Conservation (phyloP, 345 rosid genomes). For the Pseudoturritis turrita region DNA sequence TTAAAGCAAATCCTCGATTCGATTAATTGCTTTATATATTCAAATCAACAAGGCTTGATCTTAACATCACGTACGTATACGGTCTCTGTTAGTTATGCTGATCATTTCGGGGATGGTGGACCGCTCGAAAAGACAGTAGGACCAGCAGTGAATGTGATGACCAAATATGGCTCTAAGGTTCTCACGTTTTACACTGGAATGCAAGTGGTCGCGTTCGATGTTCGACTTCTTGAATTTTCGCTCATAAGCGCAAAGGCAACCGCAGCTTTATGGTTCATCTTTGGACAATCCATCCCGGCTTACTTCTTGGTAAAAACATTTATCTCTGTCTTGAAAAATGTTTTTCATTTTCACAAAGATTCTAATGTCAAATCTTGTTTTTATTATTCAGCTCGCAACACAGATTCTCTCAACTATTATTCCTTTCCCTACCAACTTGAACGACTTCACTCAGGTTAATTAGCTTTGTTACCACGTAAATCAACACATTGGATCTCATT, state of each 20-base stretch:
- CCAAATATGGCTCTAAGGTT: conserved; percentile 25
- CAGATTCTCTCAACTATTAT: conserved; percentile 24
- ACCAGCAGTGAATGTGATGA: conserved; percentile 23
- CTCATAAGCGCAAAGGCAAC: conserved; percentile 27
- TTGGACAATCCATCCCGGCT: conserved; percentile 30
- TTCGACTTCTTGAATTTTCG: conserved; percentile 20
- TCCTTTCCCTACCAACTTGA: conserved; percentile 29
- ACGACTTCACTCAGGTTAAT: conserved; percentile 33
- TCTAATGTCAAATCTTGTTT: neutral
- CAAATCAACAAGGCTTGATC: neutral
- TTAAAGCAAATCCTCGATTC: neutral
- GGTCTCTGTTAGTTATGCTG: conserved; percentile 16
- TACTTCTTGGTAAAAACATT: conserved; percentile 29
- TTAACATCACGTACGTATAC: too few relatives aligned
- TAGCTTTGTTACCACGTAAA: neutral
- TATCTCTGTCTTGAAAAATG: neutral
- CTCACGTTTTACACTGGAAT: conserved; percentile 31
- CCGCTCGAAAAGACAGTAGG: conserved; percentile 25
- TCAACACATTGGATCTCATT: neutral
- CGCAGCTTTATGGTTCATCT: conserved; percentile 32
- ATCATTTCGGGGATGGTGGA: conserved; percentile 32
- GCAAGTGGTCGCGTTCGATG: conserved; percentile 32
- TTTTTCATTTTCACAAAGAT: neutral
- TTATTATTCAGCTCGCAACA: conserved; percentile 26
- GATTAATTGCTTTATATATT: neutral